Conservation (phyloP, 805 yeast species). For the Wickerhamiella nectarea region DNA sequence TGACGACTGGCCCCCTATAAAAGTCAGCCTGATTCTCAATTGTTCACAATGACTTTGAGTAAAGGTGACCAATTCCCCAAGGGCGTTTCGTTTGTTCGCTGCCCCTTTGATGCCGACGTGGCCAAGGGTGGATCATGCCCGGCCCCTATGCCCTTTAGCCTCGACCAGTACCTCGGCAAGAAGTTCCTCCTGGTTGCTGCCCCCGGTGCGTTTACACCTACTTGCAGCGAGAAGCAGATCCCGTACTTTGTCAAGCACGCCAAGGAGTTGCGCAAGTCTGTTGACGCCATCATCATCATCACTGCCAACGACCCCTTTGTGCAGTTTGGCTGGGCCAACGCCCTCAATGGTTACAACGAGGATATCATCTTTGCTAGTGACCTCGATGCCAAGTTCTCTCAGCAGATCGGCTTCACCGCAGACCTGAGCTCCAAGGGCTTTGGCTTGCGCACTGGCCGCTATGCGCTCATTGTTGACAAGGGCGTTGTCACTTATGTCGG, state of each 20-base stretch:
- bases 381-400: constrained; percentile 57
- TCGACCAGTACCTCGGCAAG: constrained; percentile 34
- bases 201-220: constrained; percentile 73
- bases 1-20: neutral
- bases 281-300: constrained; percentile 45
- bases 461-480: constrained; percentile 59
- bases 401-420: constrained; percentile 48
- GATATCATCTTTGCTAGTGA: constrained; percentile 58
- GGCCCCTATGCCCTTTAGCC: constrained; percentile 26
- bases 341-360: constrained; percentile 17
- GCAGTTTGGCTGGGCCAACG: constrained; percentile 62
- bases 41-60: constrained; percentile 6
- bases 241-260: constrained; percentile 54
- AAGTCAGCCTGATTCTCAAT: neutral
- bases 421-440: constrained; percentile 58
- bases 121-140: constrained; percentile 29
- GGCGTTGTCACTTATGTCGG: constrained; percentile 55
- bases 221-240: constrained; percentile 56
- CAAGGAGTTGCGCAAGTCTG: constrained; percentile 41
- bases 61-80: constrained; percentile 23
- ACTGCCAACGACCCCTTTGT: constrained; percentile 84
- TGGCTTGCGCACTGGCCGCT: constrained; percentile 65
- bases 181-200: constrained; percentile 45
- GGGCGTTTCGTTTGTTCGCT: constrained; percentile 24
- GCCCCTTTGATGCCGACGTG: constrained; percentile 25